phyloP scores from a whole-genome alignment of 495 filamentous ascomycete species.

The Entonaema liquescens region DNA sequence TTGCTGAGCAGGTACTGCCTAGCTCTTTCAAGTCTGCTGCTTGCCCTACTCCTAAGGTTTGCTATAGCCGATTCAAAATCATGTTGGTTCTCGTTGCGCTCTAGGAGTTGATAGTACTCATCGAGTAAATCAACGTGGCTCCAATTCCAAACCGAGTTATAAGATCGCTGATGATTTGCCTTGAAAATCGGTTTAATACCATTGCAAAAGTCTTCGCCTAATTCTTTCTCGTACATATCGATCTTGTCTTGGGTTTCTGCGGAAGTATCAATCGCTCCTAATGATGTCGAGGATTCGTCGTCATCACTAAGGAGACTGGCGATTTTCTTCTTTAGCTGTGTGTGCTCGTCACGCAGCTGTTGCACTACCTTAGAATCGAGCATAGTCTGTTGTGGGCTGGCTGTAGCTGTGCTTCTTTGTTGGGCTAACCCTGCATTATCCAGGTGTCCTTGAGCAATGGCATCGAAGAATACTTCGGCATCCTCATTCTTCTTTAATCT shows the following conservation, averaged over 20 bases:
- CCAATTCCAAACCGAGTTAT: conserved; percentile 95
- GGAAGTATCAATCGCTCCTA: conserved; percentile 65
- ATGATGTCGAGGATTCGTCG: conserved; percentile 76
- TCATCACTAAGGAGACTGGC: conserved; percentile 86
- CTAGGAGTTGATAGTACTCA: conserved; percentile 95
- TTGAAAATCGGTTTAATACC: conserved; percentile 87
- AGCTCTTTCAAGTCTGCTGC: conserved; percentile 27
- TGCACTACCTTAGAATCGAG: conserved; percentile 88
- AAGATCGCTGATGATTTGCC: conserved; percentile 80
- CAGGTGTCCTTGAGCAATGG: conserved; percentile 78
- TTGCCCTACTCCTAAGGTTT: conserved; percentile 17
- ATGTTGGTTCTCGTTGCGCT: conserved; percentile 81
- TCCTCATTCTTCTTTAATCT: conserved; percentile 80
- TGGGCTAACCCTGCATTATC: conserved; percentile 71
- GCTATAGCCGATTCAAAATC: conserved; percentile 19
- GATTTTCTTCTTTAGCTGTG: conserved; percentile 83
- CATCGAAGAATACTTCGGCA: conserved; percentile 81
- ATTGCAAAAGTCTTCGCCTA: conserved; percentile 84
- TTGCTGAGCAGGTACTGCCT: conserved; percentile 29
- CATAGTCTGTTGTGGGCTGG: conserved; percentile 73
- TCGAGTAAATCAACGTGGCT: conserved; percentile 84
- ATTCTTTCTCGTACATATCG: conserved; percentile 83
- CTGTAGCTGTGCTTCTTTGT: conserved; percentile 68
- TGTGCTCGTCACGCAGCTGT: conserved; percentile 37
- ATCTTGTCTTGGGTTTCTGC: conserved; percentile 74